phyloP scores from a whole-genome alignment of 129 eudicot species.

The Saposhnikovia divaricata region DNA sequence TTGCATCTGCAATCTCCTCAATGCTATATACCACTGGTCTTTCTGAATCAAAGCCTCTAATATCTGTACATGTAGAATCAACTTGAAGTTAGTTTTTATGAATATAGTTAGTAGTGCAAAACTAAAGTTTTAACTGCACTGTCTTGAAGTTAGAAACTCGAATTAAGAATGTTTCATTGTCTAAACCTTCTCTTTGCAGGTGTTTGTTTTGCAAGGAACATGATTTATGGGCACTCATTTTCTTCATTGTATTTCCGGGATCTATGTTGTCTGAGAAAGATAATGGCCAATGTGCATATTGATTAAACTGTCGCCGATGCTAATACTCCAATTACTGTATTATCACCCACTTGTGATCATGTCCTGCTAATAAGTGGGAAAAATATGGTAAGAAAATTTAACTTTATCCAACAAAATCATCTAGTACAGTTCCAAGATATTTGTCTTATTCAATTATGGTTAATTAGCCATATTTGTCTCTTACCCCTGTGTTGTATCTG shows the following conservation, averaged over 20 bases:
- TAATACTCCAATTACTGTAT: constrained; percentile 25
- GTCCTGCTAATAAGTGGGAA: constrained; percentile 17
- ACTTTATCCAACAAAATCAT: background rate
- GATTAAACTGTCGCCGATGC: constrained; percentile 38
- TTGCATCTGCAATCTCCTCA: constrained; percentile 73
- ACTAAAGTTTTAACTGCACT: no score
- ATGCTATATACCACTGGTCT: constrained; percentile 57
- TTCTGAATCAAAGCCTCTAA: constrained; percentile 67
- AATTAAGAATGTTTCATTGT: constrained; percentile 24
- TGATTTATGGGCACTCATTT: constrained; percentile 26
- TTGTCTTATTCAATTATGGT: no score
- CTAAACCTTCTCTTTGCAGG: constrained; percentile 37
- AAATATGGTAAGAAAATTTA: constrained; percentile 14
- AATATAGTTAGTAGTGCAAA: no score
- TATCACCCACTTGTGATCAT: constrained; percentile 46
- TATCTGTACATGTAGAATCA: constrained; percentile 24
- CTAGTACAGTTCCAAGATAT: background rate
- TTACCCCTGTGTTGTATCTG: no score
- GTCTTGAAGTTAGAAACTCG: background rate
- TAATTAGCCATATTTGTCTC: no score
- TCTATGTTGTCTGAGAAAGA: constrained; percentile 39
- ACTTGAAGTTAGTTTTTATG: no score
- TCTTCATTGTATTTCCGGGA: constrained; percentile 21
- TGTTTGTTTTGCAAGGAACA: constrained; percentile 34
- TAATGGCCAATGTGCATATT: constrained; percentile 36